Evolutionary conservation across 176 grass and related monocot genomes (phyloP), one percentile per base, ranked within the genome.

Genomic region (Olyra latifolia): DNA sequence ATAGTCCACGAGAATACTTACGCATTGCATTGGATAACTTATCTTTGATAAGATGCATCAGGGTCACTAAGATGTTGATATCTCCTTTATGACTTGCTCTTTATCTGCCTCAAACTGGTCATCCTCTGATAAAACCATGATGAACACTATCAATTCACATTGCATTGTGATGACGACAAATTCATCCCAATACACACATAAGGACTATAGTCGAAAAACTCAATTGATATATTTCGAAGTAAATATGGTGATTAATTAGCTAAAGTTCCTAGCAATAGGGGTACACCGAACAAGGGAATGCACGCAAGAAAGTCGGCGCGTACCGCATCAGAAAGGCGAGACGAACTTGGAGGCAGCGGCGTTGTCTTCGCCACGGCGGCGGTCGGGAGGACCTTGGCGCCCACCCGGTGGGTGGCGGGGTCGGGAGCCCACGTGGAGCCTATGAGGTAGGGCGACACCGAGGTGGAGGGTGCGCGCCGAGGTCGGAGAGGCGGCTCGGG

Each of bases 91-190:
- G 63, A 94, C 95, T 71, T 94, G 95, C 68, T 88, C 90, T 78
- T 98, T 98, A 83, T 98, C 95, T 80, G 89, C 92, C 73, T 94
- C 95, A 85, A 98, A 98, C 76, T 98, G 95, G 39, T 94, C 91
- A 81, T 98, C 92, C 86, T 94, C 95, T 98, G 83, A 71, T 72
- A 74, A 62, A 77, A 87, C 4, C 78, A 43, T 80, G 75, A 82
- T 28, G 39, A 53, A 70, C 12, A 78, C 19, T 41, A 7, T 62
- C 29, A 77, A 58, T 15, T 60, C 12, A 47, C 52, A 20, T 11
- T 28, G 40, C 66, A 62, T 47, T 32, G 52, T 67, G 69, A 55
- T 13, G 10, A n/a, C n/a, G n/a, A n/a, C n/a, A n/a, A n/a, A n/a
- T n/a, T n/a, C n/a, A 13, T 69, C 44, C 38, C 23, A 44, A 62